These are phyloP conservation scores for Mucor indicus DNA, from an alignment of 371 early-diverging fungal genomes.

Conservation along the genomic window DNA sequence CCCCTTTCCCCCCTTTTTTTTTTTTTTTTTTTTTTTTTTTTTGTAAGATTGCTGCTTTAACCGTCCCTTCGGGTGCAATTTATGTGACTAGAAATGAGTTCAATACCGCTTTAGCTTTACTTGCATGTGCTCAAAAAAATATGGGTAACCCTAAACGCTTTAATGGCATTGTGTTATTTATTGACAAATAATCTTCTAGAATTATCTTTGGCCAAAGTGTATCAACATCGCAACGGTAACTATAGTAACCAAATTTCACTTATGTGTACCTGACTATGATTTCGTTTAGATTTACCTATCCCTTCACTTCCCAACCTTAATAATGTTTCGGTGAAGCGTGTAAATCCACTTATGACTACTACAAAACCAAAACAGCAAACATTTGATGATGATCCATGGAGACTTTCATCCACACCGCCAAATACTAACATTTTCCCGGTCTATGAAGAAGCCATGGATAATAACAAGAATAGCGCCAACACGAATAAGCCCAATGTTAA, in stretches of 20 bases:
- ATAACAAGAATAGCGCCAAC: background rate
- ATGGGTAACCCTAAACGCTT: too few species aligned
- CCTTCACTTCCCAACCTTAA: constrained; percentile 24
- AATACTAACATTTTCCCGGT: constrained; percentile 5
- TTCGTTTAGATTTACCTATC: constrained; percentile 25
- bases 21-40: background rate
- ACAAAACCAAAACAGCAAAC: constrained; percentile 5
- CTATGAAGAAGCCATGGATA: background rate
- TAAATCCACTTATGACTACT: constrained; percentile 6
- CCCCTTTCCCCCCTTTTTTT: too few species aligned
- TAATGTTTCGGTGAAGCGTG: constrained; percentile 9
- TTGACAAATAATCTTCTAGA: constrained; percentile 7
- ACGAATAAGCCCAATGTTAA: constrained; percentile 1
- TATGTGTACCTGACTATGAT: background rate
- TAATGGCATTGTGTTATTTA: too few species aligned
- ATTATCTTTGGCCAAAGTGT: constrained; percentile 16
- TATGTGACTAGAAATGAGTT: constrained; percentile 66
- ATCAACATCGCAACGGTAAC: constrained; percentile 28
- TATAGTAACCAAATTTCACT: background rate
- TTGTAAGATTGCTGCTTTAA: constrained; percentile 40
- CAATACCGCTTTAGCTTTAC: constrained; percentile 68
- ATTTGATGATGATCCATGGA: constrained; percentile 27
- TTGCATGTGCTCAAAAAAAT: constrained; percentile 78
- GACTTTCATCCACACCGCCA: constrained; percentile 8
- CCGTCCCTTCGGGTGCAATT: constrained; percentile 48